Conservation (phyloP, 305 asterid genomes). For the Fraxinus latifolia region DNA sequence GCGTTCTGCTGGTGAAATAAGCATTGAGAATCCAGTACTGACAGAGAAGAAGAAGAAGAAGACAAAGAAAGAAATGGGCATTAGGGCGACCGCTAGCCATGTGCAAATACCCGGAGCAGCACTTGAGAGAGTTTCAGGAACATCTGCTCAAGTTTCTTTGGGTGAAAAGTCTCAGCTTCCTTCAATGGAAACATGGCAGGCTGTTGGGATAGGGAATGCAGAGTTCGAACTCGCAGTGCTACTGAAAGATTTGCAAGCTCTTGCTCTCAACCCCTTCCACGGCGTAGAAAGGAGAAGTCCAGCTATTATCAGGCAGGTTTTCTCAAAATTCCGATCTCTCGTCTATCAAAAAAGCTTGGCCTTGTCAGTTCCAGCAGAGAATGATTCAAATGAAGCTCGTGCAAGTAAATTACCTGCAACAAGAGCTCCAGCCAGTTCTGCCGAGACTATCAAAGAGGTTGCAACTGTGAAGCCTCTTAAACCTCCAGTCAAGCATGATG, state of each 20-base stretch:
- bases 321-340: slow-evolving; percentile 69
- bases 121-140: slow-evolving; percentile 30
- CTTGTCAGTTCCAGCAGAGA: slow-evolving; percentile 38
- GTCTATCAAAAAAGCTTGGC: slow-evolving; percentile 83
- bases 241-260: slow-evolving; percentile 57
- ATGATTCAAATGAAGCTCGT: slow-evolving; percentile 41
- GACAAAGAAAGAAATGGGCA: slow-evolving; percentile 35
- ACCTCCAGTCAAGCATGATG: slow-evolving; percentile 57
- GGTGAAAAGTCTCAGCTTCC: slow-evolving; percentile 27
- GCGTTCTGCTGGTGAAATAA: slow-evolving; percentile 46
- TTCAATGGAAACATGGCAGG: slow-evolving; percentile 28
- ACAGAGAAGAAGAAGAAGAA: slow-evolving; percentile 53
- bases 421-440: slow-evolving; percentile 27
- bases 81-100: slow-evolving; percentile 22
- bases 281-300: slow-evolving; percentile 44
- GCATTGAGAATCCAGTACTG: slow-evolving; percentile 33
- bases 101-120: slow-evolving; percentile 30
- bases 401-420: slow-evolving; percentile 21
- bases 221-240: slow-evolving; percentile 35
- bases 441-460: slow-evolving; percentile 37
- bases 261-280: slow-evolving; percentile 72
- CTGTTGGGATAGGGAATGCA: slow-evolving; percentile 22
- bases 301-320: slow-evolving; percentile 32
- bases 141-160: slow-evolving; percentile 27
- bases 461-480: slow-evolving; percentile 40